These are phyloP conservation scores for Cryptococcus jaspeensis DNA, from an alignment of 1,284 basidiomycete species.

Conservation along the genomic window DNA sequence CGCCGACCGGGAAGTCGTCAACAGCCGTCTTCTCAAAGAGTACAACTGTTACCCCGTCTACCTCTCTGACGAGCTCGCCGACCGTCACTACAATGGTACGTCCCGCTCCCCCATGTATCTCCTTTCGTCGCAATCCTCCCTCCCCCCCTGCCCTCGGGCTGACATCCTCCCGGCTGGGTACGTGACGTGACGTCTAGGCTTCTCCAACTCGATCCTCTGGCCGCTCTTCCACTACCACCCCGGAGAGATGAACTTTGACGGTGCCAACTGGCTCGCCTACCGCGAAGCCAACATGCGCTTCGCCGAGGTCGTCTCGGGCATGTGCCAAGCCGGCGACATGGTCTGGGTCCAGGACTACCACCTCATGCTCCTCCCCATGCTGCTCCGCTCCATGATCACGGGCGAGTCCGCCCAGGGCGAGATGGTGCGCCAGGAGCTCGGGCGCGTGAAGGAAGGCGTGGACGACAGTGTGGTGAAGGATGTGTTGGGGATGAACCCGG, in stretches of 20 bases:
- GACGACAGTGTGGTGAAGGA: conserved; percentile 58
- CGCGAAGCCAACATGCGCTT: conserved; percentile 95
- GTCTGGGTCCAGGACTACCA: conserved; percentile 99
- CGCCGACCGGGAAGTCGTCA: conserved; percentile 79
- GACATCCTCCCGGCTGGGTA: too few species aligned
- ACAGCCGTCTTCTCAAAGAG: conserved; percentile 85
- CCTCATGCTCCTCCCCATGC: conserved; percentile 95
- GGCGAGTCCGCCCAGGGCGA: conserved; percentile 63
- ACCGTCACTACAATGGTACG: conserved; percentile 90
- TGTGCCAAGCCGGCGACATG: conserved; percentile 81
- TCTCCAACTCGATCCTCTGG: conserved; percentile 99
- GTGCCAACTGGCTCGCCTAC: conserved; percentile 96
- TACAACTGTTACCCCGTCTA: conserved; percentile 98
- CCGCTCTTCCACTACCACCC: conserved; percentile 99
- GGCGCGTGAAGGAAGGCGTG: conserved; percentile 73
- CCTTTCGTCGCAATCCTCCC: background rate
- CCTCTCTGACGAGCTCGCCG: conserved; percentile 94
- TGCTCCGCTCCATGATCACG: conserved; percentile 83
- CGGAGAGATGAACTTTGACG: conserved; percentile 99
- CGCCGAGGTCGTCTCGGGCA: conserved; percentile 78
- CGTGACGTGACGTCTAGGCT: conserved; percentile 52
- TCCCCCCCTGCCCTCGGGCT: background rate
- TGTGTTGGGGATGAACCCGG: conserved; percentile 45
- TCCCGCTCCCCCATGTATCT: background rate
- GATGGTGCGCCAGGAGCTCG: conserved; percentile 66